Percentiles rank a stretch among this genome's conserved stretches.
Conservation (phyloP, 257 asterid species). For the Solanum ossicruentum region DNA sequence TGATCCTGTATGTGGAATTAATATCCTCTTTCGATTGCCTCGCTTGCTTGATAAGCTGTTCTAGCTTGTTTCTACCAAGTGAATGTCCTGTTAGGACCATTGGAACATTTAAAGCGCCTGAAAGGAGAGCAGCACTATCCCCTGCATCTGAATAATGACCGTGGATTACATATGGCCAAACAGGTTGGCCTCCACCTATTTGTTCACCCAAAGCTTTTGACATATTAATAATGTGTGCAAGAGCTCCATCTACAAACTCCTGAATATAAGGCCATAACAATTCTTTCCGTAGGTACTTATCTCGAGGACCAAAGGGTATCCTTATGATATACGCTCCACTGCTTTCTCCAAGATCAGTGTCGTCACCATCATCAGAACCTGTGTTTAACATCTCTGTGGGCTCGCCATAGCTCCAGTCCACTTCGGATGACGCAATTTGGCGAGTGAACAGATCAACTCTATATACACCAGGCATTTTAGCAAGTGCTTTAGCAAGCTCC, state of each 20-base stretch:
- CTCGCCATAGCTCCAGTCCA: slow-evolving; percentile 82
- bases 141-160: slow-evolving; percentile 93
- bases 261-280: slow-evolving; percentile 69
- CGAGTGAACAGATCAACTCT: slow-evolving; percentile 76
- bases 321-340: slow-evolving; percentile 69
- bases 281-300: slow-evolving; percentile 60
- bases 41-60: slow-evolving; percentile 74
- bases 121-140: slow-evolving; percentile 78
- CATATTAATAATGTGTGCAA: slow-evolving; percentile 69
- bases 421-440: slow-evolving; percentile 70
- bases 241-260: slow-evolving; percentile 78
- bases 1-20: slow-evolving; percentile 65
- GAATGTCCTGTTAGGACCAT: slow-evolving; percentile 89
- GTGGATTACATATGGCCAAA: slow-evolving; percentile 78
- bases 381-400: slow-evolving; percentile 71
- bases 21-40: slow-evolving; percentile 76
- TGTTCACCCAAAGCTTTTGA: slow-evolving; percentile 70
- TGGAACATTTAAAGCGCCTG: slow-evolving; percentile 76
- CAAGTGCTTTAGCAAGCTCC: slow-evolving; percentile 75
- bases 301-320: slow-evolving; percentile 73
- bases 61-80: slow-evolving; percentile 73
- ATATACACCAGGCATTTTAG: slow-evolving; percentile 66
- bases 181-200: slow-evolving; percentile 56
- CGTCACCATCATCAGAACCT: slow-evolving; percentile 41
- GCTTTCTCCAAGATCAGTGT: slow-evolving; percentile 50